Percentiles rank a stretch among this genome's conserved stretches.
Evolutionary conservation across 345 rosid species (phyloP).

Genomic region (sweet orange (Citrus sinensis)): DNA sequence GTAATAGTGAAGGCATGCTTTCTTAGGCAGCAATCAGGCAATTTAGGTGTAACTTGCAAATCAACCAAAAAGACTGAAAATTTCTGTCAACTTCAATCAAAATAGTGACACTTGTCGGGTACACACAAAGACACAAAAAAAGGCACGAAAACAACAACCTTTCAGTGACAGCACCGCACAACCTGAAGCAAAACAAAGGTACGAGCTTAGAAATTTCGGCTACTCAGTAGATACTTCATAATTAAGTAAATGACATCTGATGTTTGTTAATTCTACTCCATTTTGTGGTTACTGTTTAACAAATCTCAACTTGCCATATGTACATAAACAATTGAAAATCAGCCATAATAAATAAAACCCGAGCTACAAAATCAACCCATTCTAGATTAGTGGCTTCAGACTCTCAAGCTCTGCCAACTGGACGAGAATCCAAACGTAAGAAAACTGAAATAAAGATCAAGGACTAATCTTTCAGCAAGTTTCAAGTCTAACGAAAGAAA

Average conservation of each 20-base stretch:
- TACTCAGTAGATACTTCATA: background rate
- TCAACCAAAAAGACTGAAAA: constrained; percentile 2
- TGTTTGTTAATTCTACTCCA: background rate
- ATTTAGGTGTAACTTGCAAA: constrained; percentile 24
- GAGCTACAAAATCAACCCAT: background rate
- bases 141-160: too few relatives aligned
- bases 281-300: background rate
- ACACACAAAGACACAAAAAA: too few relatives aligned
- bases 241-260: background rate
- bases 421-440: too few relatives aligned
- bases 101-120: background rate
- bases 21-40: constrained; percentile 19
- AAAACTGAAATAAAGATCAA: background rate
- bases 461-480: background rate
- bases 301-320: background rate
- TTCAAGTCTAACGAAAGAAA: background rate
- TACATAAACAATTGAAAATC: background rate
- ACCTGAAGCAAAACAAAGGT: too few relatives aligned
- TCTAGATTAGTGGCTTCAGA: background rate
- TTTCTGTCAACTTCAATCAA: background rate
- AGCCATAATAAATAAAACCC: background rate
- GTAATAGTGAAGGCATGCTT: constrained; percentile 3
- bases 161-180: background rate
- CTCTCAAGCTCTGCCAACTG: background rate
- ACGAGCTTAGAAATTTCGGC: background rate